Conservation (phyloP, 345 rosid genomes). For the Eutrema japonicum region DNA sequence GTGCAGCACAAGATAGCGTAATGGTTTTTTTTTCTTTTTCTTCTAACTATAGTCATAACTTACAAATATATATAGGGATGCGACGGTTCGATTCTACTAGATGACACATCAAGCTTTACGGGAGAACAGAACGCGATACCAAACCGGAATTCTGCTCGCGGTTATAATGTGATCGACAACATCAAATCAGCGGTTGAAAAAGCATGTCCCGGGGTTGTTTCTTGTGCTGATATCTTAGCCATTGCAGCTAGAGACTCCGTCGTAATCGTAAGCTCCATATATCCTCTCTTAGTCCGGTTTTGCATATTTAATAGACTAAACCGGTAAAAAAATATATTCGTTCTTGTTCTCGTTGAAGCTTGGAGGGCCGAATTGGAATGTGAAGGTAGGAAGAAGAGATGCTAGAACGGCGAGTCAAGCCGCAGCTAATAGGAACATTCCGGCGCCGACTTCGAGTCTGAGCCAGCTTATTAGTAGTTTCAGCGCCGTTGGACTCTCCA, state of each 20-base stretch:
- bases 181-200: constrained; percentile 77
- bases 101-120: constrained; percentile 73
- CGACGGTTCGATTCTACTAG: constrained; percentile 82
- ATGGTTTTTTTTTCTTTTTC: not conserved
- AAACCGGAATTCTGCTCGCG: constrained; percentile 71
- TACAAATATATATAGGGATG: constrained; percentile 56
- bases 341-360: constrained; percentile 52
- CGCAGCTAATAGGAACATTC: constrained; percentile 77
- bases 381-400: constrained; percentile 91
- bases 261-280: constrained; percentile 46
- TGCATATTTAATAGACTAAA: not conserved
- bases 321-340: not conserved
- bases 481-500: constrained; percentile 69
- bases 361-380: constrained; percentile 81
- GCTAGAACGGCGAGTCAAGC: constrained; percentile 73
- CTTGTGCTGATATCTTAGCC: constrained; percentile 85
- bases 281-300: not conserved
- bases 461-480: constrained; percentile 61
- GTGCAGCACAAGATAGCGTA: constrained; percentile 25
- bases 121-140: constrained; percentile 82
- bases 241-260: constrained; percentile 77
- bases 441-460: constrained; percentile 65
- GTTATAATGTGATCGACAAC: constrained; percentile 71
- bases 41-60: constrained; percentile 11
- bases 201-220: constrained; percentile 78